phyloP scores from a whole-genome alignment of 768 basidiomycete genomes.

The Tephrocybe sp. region DNA sequence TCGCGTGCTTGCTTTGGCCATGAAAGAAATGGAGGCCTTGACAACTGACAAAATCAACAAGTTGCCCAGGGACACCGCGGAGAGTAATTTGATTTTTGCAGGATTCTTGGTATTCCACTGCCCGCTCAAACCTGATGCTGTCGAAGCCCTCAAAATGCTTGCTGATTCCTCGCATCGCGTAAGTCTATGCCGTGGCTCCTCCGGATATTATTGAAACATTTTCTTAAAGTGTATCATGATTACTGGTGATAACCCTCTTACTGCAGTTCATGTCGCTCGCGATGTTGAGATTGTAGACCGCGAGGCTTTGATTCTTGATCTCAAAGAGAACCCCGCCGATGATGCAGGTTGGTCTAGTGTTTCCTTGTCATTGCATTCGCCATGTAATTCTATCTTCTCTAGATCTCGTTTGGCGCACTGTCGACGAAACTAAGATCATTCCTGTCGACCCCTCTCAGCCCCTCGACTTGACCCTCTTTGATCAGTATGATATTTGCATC shows the following conservation, averaged over 20 bases:
- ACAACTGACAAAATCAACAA: constrained; percentile 85
- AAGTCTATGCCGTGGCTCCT: constrained; percentile 28
- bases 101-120: constrained; percentile 99
- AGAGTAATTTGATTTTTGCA: constrained; percentile 77
- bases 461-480: constrained; percentile 73
- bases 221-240: constrained; percentile 90
- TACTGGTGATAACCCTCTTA: constrained; percentile 97
- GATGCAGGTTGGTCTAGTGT: constrained; percentile 54
- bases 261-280: constrained; percentile 91
- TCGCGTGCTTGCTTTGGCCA: constrained; percentile 88
- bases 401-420: constrained; percentile 91
- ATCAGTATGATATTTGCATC: constrained; percentile 92
- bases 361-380: neutral
- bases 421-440: constrained; percentile 90
- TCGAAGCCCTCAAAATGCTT: constrained; percentile 89
- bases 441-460: constrained; percentile 79
- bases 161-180: constrained; percentile 96
- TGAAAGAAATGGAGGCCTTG: constrained; percentile 77
- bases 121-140: constrained; percentile 91
- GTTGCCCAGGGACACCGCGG: constrained; percentile 76
- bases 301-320: constrained; percentile 88
- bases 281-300: constrained; percentile 98
- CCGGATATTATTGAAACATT: constrained; percentile 6
- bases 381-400: neutral
- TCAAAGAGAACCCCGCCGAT: constrained; percentile 74